Base-by-base conservation (phyloP, 106 monocot species). In the Xerophyta viscosa region DNA sequence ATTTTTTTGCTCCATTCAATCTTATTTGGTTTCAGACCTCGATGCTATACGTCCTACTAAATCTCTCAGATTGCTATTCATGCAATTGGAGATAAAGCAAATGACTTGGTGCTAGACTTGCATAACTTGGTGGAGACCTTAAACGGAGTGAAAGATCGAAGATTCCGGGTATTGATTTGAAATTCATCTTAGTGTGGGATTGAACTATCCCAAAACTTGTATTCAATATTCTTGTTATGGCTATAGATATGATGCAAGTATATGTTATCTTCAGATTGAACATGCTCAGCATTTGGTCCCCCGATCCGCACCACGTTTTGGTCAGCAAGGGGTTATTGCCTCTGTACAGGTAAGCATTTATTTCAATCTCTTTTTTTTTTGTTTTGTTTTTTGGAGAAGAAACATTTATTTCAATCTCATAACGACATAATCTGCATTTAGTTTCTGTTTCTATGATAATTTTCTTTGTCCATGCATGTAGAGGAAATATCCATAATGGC, bases 11-110 rank as follows among this genome's bases (percentile, higher is more conserved):
- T 49, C 19, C 36, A 33, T 9, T 13, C 50, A 12, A 45, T 39
- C 42, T 14, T 49, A 11, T 30, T n/a, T 26, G 15, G 15, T 53
- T n/a, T n/a, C n/a, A 44, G 5, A 62, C 29, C 31, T 29, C 8
- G 29, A 55, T 44, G 15, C 15, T 44, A 17, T 52, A 11, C 29
- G 29, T 20, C n/a, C 9, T 54, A 8, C n/a, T 29, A 41, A 46
- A 37, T 41, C 45, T 9, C 25, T 61, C 50, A 94, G 94, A 72
- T 94, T 75, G 94, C 94, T 22, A 72, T 94, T 65, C 94, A 94
- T 76, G 94, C 94, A 29, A 94, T 94, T 54, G 94, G 94, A 58
- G 88, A 94, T 52, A 88, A 94, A 83, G 88, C 94, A 61, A 94
- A 94, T 71, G 84, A 94, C 20, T 47, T 78, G 75, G 68, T 94